Evolutionary conservation across 2,329 filamentous ascomycete genomes (phyloP).

Genomic region (Geosmithia flava): DNA sequence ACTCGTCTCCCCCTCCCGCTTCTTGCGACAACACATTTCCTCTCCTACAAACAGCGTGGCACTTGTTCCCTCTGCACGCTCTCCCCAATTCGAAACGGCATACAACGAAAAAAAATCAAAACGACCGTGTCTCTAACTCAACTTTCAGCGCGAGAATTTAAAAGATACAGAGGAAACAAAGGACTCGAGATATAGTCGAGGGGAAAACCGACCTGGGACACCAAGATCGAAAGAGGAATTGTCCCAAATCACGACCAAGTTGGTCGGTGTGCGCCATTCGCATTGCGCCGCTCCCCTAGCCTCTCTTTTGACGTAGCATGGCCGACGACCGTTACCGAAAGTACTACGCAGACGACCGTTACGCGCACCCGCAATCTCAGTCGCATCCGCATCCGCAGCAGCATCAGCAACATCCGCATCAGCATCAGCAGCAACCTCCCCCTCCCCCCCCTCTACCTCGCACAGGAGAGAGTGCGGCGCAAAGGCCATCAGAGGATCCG

Average conservation of each 20-base stretch:
- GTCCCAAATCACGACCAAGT: not conserved
- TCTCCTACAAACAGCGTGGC: not conserved
- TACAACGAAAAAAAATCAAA: not conserved
- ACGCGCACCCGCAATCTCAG: constrained; percentile 13
- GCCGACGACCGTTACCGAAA: constrained; percentile 24
- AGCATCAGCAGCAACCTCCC: too few relatives aligned
- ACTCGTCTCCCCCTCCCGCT: not conserved
- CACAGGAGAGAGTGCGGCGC: constrained; percentile 19
- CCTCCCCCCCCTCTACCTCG: constrained; percentile 14
- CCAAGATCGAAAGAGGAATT: too few relatives aligned
- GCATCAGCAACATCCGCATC: not conserved
- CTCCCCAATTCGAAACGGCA: not conserved
- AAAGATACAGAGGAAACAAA: not conserved
- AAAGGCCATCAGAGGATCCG: constrained; percentile 16
- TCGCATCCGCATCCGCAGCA: constrained; percentile 24
- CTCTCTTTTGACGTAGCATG: constrained; percentile 13
- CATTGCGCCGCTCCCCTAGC: not conserved
- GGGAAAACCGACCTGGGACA: too few relatives aligned
- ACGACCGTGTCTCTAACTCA: not conserved
- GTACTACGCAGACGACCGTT: constrained; percentile 25
- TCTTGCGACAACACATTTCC: not conserved
- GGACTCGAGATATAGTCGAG: too few relatives aligned
- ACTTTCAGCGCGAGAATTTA: not conserved
- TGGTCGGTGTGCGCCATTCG: not conserved
- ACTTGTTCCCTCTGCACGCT: not conserved